Evolutionary conservation across 805 yeast genomes (phyloP), one percentile per base, ranked within the genome.

Genomic region (Kluyveromyces nonfermentans): DNA sequence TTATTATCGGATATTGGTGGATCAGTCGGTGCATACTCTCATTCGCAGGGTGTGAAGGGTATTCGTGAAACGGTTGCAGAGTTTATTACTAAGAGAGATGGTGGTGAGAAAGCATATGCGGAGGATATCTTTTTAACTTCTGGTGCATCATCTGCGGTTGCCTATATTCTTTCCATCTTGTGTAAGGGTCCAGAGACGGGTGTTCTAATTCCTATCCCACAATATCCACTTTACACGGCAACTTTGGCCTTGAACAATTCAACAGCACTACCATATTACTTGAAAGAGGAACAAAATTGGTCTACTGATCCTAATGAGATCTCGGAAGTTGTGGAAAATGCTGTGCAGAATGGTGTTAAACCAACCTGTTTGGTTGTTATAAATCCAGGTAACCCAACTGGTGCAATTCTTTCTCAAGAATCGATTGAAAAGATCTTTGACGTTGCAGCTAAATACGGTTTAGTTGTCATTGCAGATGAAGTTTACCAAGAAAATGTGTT

Each of bases 351-450:
- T 31, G 85, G 83, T 2, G 64, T 85, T 22, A 70, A 65, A 10
- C 82, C 93, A 50, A 78, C 85, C 55, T 81, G 90, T 46, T 68
- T 94, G 43, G 97, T 90, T 2, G 85, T 93, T 14, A 93, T 93
- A 58, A 93, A 93, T 68, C 99, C 99, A 1, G 97, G 99, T 46
- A 93, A 93, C 66, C 99, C 99, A 50, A 93, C 99, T 0, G 99
- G 99, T 35, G 76, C 96, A 1, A 78, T 88, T 43, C 70, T 93
- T 46, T 63, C 75, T 8, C 71, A 70, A 41, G 75, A 74, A 5
- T 79, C 81, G 49, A 87, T 93, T 57, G 77, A 71, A 35, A 82
- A 80, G 35, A 73, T 93, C 43, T 70, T 93, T 46, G 71, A 75
- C 33, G 74, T 90, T 45, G 95, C 96, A 28, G 94, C 95, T 15